phyloP scores from a whole-genome alignment of 129 eudicot genomes.

The Artemisia tridentata region DNA sequence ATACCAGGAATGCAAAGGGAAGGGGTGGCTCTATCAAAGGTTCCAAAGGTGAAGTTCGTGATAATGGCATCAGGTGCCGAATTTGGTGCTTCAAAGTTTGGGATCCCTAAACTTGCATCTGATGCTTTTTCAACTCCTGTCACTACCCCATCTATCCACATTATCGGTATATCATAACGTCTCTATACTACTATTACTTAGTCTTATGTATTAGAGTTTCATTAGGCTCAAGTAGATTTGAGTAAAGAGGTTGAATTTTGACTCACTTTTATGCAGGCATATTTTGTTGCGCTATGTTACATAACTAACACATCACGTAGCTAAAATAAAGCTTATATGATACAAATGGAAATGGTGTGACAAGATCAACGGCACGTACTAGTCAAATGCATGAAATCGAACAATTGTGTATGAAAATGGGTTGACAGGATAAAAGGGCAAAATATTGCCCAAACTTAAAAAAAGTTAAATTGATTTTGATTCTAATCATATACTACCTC shows the following conservation, averaged over 20 bases:
- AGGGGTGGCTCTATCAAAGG: conserved; percentile 32
- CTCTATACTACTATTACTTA: neutral
- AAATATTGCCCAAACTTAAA: too few species aligned
- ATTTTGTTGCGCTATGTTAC: too few species aligned
- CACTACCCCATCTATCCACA: conserved; percentile 37
- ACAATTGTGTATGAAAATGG: too few species aligned
- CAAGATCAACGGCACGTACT: too few species aligned
- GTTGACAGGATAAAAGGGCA: too few species aligned
- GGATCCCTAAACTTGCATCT: conserved; percentile 32
- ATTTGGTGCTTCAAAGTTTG: conserved; percentile 36
- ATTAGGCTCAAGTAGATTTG: neutral
- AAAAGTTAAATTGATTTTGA: too few species aligned
- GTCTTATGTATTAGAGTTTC: neutral
- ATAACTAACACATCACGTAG: too few species aligned
- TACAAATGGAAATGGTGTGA: too few species aligned
- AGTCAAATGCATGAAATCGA: too few species aligned
- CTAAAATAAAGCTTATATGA: too few species aligned
- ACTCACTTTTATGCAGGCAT: neutral
- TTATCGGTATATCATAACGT: conserved; percentile 18
- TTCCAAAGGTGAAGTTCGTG: conserved; percentile 37
- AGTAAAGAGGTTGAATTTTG: neutral
- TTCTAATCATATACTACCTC: too few species aligned
- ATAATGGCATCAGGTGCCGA: conserved; percentile 36
- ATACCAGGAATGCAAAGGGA: conserved; percentile 50
- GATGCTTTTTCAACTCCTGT: conserved; percentile 32